Conservation (phyloP, 805 yeast genomes). For the Kurtzmaniella fragi region DNA sequence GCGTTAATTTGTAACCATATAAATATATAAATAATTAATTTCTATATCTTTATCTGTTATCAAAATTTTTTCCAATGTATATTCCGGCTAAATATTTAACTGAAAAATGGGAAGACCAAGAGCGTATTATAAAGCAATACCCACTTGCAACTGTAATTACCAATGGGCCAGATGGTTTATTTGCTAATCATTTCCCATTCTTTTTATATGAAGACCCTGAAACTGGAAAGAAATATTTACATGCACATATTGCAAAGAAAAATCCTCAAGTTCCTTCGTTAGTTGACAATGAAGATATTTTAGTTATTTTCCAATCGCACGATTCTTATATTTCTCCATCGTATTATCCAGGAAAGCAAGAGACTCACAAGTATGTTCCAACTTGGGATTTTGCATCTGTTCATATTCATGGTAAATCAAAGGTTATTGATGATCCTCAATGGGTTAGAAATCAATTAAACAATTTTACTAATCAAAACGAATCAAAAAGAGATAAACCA, state of each 20-base stretch:
- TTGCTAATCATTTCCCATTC: slow-evolving; percentile 58
- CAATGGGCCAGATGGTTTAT: slow-evolving; percentile 29
- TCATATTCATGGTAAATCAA: slow-evolving; percentile 51
- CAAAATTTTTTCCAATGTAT: slow-evolving; percentile 21
- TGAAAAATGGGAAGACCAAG: slow-evolving; percentile 31
- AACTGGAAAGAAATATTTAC: slow-evolving; percentile 35
- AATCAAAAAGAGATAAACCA: slow-evolving; percentile 31
- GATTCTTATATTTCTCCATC: slow-evolving; percentile 54
- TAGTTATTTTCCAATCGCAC: slow-evolving; percentile 48
- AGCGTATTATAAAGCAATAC: slow-evolving; percentile 36
- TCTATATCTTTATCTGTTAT: no score
- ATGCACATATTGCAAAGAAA: slow-evolving; percentile 50
- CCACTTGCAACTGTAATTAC: slow-evolving; percentile 54
- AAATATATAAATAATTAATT: no score
- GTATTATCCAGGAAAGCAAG: slow-evolving; percentile 53
- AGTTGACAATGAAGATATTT: slow-evolving; percentile 31
- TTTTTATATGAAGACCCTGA: slow-evolving; percentile 29
- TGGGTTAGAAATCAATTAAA: slow-evolving; percentile 44
- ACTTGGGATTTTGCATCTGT: slow-evolving; percentile 64
- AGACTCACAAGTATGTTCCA: slow-evolving; percentile 60
- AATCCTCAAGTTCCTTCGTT: slow-evolving; percentile 48
- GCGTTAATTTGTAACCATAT: no score
- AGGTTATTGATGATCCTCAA: slow-evolving; percentile 37
- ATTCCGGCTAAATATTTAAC: slow-evolving; percentile 29
- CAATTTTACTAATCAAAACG: slow-evolving; percentile 44